These are phyloP conservation scores for Leccinellum albellum DNA, from an alignment of 768 basidiomycete species.

Conservation along the genomic window DNA sequence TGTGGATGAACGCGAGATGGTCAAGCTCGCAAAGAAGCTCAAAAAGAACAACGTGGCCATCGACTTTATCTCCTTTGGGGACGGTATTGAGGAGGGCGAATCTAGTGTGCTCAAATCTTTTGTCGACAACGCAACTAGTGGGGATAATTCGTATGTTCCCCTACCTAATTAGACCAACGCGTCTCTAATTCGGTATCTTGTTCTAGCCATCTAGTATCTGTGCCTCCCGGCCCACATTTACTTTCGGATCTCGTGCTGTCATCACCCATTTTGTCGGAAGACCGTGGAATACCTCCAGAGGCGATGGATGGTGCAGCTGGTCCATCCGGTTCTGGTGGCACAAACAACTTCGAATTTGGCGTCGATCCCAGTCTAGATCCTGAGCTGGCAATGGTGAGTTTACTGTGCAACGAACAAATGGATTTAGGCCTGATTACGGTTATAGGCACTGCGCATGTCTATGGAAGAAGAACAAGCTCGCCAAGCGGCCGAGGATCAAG, in stretches of 20 bases:
- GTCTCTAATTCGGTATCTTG: not conserved
- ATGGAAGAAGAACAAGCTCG: slow-evolving; percentile 93
- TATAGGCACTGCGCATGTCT: slow-evolving; percentile 92
- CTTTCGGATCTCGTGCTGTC: slow-evolving; percentile 80
- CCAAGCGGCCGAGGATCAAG: slow-evolving; percentile 45
- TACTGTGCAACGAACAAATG: not conserved
- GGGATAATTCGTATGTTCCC: slow-evolving; percentile 73
- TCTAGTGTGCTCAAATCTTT: slow-evolving; percentile 74
- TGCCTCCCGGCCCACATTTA: slow-evolving; percentile 74
- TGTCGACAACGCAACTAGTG: slow-evolving; percentile 74
- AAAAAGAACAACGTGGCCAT: slow-evolving; percentile 99
- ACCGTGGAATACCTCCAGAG: slow-evolving; percentile 67
- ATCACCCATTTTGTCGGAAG: slow-evolving; percentile 79
- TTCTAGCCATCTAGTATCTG: slow-evolving; percentile 71
- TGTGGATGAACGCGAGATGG: slow-evolving; percentile 74
- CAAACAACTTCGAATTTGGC: slow-evolving; percentile 75
- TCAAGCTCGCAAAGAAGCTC: slow-evolving; percentile 91
- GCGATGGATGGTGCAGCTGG: slow-evolving; percentile 52
- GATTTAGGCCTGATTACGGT: not conserved
- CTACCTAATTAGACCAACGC: not conserved
- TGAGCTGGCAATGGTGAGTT: slow-evolving; percentile 88
- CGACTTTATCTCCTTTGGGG: slow-evolving; percentile 88
- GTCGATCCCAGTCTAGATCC: slow-evolving; percentile 96
- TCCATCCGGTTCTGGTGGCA: slow-evolving; percentile 44
- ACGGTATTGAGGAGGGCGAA: slow-evolving; percentile 71